Base-by-base conservation (phyloP, 148 eudicot species). In the Chenopodium suecicum region DNA sequence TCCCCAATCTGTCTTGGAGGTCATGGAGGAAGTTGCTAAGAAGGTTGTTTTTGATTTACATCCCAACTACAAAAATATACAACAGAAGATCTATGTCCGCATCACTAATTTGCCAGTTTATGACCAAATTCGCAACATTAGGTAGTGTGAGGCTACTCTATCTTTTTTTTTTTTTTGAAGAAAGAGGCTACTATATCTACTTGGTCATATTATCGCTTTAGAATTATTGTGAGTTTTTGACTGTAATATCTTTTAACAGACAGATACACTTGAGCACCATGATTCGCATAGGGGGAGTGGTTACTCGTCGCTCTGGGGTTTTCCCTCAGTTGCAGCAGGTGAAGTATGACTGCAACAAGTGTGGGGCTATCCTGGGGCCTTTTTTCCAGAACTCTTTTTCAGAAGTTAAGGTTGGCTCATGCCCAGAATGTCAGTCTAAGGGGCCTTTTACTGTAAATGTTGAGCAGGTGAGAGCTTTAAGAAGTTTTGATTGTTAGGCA, bases 201-300 rank as follows among this genome's bases (percentile, higher is more conserved):
- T 73, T 72, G 54, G n/a, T 20, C 41, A 3, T 52, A 14, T 76
- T 44, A 11, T 60, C 1, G 20, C 73, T 23, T 37, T 19, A 65
- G 27, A 13, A 79, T 56, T 73, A 80, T 58, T 20, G 64, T 34
- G 73, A 4, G 19, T 32, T 32, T 12, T 58, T 75, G 7, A 68
- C 27, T 67, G 19, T 23, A 66, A 60, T 69, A 62, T 8, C 75
- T 82, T 78, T 9, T 75, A 79, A 46, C 92, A 94, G 98, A 82
- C 99, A 95, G 85, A 92, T 95, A 79, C 99, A 95, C 83, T 88
- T 95, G 87, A 95, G 92, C 89, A 95, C 98, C 74, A 91, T 95
- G 98, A 94, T 95, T 77, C 98, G 98, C 79, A 92, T 95, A 62
- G 98, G 99, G 48, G 99, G 99, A 80, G 99, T 95, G 73, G 99